Conservation (phyloP, 768 basidiomycete genomes). For the Mycena albidolilacea region DNA sequence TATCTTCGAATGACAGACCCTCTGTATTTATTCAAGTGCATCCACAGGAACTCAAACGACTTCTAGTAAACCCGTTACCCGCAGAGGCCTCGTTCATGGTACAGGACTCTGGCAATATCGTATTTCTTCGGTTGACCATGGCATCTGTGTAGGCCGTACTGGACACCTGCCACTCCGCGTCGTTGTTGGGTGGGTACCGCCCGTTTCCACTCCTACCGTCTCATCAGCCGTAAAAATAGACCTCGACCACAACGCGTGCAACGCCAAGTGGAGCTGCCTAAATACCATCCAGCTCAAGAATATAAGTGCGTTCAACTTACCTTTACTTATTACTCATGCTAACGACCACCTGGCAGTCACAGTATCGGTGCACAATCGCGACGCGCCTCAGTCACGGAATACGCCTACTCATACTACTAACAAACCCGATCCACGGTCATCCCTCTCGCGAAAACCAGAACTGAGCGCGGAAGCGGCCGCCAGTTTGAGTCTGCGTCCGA, state of each 20-base stretch:
- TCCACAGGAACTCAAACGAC: conserved; percentile 27
- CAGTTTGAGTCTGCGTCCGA: too few species aligned
- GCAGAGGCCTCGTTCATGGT: conserved; percentile 22
- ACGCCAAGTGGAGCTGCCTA: conserved; percentile 6
- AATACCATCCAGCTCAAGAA: background rate
- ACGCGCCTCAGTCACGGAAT: background rate
- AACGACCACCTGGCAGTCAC: background rate
- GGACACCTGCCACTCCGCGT: conserved; percentile 30
- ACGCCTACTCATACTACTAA: too few species aligned
- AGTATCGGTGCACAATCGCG: conserved; percentile 6
- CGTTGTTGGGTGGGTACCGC: conserved; percentile 9
- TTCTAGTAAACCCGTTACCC: conserved; percentile 20
- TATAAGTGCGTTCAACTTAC: background rate
- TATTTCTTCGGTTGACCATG: background rate
- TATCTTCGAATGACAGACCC: background rate
- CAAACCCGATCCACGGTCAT: background rate
- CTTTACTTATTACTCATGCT: background rate
- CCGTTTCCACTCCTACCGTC: too few species aligned
- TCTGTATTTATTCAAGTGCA: background rate
- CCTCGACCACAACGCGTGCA: conserved; percentile 24
- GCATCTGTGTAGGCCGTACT: conserved; percentile 2
- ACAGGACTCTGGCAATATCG: background rate
- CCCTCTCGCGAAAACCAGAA: conserved; percentile 12
- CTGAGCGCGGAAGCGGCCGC: too few species aligned
- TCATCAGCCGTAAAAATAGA: background rate